phyloP scores from a whole-genome alignment of 306 rosid species.

The Medicago ruthenica region DNA sequence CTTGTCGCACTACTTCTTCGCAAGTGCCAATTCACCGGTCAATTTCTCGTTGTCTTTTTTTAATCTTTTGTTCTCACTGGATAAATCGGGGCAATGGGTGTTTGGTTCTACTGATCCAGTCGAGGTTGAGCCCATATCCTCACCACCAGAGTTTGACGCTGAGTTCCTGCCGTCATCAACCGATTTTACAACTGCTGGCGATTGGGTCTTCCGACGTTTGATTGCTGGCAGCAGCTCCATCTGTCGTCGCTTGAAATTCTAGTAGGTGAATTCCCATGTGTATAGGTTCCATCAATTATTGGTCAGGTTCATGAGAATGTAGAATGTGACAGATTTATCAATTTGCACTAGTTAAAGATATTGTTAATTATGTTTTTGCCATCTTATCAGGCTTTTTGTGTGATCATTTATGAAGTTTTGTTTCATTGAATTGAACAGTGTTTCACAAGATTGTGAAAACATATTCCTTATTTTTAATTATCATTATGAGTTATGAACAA shows the following conservation, averaged over 20 bases:
- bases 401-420: slow-evolving; percentile 31
- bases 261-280: slow-evolving; percentile 71
- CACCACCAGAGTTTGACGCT: too few relatives aligned
- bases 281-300: slow-evolving; percentile 11
- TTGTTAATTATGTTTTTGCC: slow-evolving; percentile 51
- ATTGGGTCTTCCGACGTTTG: too few relatives aligned
- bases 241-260: slow-evolving; percentile 69
- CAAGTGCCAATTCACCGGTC: slow-evolving; percentile 62
- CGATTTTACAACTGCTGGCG: too few relatives aligned
- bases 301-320: slow-evolving; percentile 3
- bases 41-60: slow-evolving; percentile 71
- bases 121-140: slow-evolving; percentile 75
- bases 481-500: background rate
- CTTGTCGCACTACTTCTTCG: slow-evolving; percentile 71
- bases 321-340: slow-evolving; percentile 4
- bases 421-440: slow-evolving; percentile 37
- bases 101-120: slow-evolving; percentile 61
- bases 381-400: slow-evolving; percentile 51
- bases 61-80: slow-evolving; percentile 69
- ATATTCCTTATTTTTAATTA: background rate
- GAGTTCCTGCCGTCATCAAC: too few relatives aligned
- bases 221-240: slow-evolving; percentile 66
- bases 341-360: slow-evolving; percentile 35
- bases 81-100: slow-evolving; percentile 43
- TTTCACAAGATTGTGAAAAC: slow-evolving; percentile 9